A percentile compares a stretch with the other conserved stretches of the same genome.
These are phyloP conservation scores for Hyaloscypha bicolor DNA, from an alignment of 495 filamentous ascomycete species.

Conservation along the genomic window DNA sequence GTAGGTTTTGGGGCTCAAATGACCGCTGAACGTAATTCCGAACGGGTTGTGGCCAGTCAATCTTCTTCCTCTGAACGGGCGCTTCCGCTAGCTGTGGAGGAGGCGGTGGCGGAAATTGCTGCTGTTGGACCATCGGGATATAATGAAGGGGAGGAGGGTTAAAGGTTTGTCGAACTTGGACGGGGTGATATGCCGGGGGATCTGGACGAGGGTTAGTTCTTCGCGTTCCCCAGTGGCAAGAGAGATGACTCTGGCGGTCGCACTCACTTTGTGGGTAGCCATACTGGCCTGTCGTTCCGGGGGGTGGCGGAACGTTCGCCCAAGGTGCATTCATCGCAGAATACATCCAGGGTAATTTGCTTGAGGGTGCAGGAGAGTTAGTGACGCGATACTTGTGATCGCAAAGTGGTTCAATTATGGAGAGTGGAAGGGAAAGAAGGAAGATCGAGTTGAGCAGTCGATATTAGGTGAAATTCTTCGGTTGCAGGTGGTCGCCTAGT, in stretches of 20 bases:
- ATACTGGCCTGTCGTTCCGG: conserved; percentile 28
- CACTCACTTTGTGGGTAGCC: conserved; percentile 30
- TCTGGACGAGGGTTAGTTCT: conserved; percentile 25
- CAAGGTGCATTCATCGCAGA: conserved; percentile 30
- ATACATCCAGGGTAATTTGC: conserved; percentile 23
- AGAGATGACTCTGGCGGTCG: conserved; percentile 12
- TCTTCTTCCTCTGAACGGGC: conserved; percentile 54
- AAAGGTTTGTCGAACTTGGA: conserved; percentile 41
- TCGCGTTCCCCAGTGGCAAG: neutral
- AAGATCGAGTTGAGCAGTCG: conserved; percentile 13
- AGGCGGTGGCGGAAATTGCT: conserved; percentile 23
- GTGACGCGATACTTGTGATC: conserved; percentile 19
- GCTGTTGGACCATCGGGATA: conserved; percentile 45
- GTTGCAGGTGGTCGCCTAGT: neutral
- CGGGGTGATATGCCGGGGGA: conserved; percentile 51
- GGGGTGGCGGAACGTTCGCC: conserved; percentile 29
- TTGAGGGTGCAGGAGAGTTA: conserved; percentile 28
- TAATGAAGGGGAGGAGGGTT: conserved; percentile 40
- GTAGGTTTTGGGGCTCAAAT: conserved; percentile 71
- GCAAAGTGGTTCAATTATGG: conserved; percentile 3
- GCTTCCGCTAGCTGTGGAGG: conserved; percentile 25
- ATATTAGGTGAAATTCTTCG: neutral
- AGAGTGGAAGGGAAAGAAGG: conserved; percentile 5
- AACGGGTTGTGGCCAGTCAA: conserved; percentile 75
- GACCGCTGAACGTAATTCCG: conserved; percentile 82